A percentile compares a stretch with the other conserved stretches of the same genome.
These are phyloP conservation scores for Macaranga tanarius DNA, from an alignment of 441 rosid species.

Conservation along the genomic window DNA sequence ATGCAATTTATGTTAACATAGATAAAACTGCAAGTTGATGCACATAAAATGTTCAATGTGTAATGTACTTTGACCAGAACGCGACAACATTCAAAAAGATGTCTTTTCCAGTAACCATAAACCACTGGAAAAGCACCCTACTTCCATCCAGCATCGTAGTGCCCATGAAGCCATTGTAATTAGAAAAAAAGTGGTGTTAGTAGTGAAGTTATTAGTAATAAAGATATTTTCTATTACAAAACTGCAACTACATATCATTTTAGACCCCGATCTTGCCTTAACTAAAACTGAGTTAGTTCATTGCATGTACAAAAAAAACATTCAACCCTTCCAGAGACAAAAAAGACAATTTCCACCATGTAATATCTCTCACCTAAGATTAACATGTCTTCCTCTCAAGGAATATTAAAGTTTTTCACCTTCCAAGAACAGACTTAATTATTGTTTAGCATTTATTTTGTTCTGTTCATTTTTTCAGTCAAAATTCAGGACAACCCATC, in stretches of 20 bases:
- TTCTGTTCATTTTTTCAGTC: neutral
- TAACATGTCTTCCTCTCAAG: neutral
- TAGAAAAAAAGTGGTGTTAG: neutral
- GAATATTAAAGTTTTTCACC: neutral
- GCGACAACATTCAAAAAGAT: neutral
- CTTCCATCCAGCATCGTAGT: neutral
- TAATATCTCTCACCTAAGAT: neutral
- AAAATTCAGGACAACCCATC: too few relatives aligned
- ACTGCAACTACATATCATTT: neutral
- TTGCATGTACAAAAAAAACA: neutral
- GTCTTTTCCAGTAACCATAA: neutral
- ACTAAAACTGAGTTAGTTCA: neutral
- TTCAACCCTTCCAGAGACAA: neutral
- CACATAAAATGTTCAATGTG: neutral
- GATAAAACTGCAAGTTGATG: neutral
- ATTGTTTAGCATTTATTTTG: neutral
- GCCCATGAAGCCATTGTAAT: neutral
- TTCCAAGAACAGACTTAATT: neutral
- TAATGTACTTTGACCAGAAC: neutral
- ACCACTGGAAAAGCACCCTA: neutral
- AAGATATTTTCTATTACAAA: neutral
- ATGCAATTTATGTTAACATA: neutral
- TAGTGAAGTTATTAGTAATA: neutral
- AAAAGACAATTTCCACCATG: neutral
- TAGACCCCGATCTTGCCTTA: neutral